These are phyloP conservation scores for Micractinium conductrix DNA, from an alignment of 139 green algal species.

Conservation along the genomic window DNA sequence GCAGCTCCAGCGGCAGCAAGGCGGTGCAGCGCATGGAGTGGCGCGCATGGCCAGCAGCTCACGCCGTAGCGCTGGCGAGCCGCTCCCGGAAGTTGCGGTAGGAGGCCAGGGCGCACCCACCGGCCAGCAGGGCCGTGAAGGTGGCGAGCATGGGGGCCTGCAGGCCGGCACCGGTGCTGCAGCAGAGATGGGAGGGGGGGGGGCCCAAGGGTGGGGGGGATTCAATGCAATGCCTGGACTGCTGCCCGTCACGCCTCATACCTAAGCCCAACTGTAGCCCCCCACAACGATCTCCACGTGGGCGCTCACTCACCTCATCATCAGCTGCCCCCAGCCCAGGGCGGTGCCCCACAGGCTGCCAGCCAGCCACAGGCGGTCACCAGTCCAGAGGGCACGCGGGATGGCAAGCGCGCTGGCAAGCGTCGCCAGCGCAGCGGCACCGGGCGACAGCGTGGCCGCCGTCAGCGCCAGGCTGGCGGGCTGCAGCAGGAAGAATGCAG, in stretches of 20 bases:
- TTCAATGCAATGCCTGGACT: too few relatives aligned
- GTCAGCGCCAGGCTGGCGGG: not conserved
- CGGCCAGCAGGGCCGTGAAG: not conserved
- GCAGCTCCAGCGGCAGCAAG: too few relatives aligned
- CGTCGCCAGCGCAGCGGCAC: not conserved
- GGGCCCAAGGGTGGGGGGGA: not conserved
- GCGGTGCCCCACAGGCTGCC: not conserved
- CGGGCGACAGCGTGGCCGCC: not conserved
- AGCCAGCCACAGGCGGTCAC: not conserved
- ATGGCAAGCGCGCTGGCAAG: not conserved
- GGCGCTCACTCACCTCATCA: not conserved
- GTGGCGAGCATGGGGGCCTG: not conserved
- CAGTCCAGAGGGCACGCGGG: not conserved
- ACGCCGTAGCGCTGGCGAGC: too few relatives aligned
- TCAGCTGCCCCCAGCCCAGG: not conserved
- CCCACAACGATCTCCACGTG: too few relatives aligned
- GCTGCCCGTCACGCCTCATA: too few relatives aligned
- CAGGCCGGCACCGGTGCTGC: not conserved
- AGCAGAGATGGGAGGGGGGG: not conserved
- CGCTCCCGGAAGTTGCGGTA: slow-evolving; percentile 31
- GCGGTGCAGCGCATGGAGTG: too few relatives aligned
- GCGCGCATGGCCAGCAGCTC: too few relatives aligned
- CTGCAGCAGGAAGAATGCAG: not conserved
- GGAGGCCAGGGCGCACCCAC: not conserved
- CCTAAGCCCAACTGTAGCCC: too few relatives aligned